These are phyloP conservation scores for Alternaria angustiovoidea DNA, from an alignment of 2,329 filamentous ascomycete species.

Conservation along the genomic window DNA sequence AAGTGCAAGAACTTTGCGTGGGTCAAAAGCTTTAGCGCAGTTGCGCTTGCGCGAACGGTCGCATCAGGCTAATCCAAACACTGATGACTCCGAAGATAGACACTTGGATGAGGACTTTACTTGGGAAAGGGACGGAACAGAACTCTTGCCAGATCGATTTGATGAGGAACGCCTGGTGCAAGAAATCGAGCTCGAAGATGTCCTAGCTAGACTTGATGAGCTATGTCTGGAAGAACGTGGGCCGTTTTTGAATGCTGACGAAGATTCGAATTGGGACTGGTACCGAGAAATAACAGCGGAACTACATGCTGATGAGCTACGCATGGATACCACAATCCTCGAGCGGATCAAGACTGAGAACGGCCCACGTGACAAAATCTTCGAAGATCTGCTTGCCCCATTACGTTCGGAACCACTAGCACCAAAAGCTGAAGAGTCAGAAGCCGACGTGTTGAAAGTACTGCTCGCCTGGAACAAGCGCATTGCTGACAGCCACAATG, in stretches of 20 bases:
- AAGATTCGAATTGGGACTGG: background rate
- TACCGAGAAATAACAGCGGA: background rate
- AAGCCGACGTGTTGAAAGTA: conserved; percentile 22
- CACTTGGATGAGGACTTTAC: background rate
- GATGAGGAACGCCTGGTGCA: background rate
- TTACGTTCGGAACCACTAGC: conserved; percentile 6
- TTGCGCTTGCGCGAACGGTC: background rate
- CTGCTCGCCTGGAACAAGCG: conserved; percentile 29
- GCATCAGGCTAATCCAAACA: background rate
- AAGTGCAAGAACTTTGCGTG: background rate
- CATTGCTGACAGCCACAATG: conserved; percentile 1
- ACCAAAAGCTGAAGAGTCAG: conserved; percentile 16
- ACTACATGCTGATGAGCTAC: background rate
- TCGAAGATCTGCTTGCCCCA: conserved; percentile 31
- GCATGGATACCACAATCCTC: conserved; percentile 23
- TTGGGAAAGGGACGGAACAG: background rate
- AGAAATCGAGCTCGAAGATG: background rate
- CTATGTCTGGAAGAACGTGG: background rate
- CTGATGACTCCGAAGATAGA: background rate
- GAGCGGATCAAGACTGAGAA: conserved; percentile 22
- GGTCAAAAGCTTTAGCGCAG: background rate
- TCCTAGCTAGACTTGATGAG: background rate
- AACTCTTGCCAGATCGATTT: background rate
- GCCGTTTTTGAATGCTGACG: background rate
- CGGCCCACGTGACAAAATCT: conserved; percentile 16